These are phyloP conservation scores for Syzygium grande DNA, from an alignment of 345 rosid genomes.

Conservation along the genomic window DNA sequence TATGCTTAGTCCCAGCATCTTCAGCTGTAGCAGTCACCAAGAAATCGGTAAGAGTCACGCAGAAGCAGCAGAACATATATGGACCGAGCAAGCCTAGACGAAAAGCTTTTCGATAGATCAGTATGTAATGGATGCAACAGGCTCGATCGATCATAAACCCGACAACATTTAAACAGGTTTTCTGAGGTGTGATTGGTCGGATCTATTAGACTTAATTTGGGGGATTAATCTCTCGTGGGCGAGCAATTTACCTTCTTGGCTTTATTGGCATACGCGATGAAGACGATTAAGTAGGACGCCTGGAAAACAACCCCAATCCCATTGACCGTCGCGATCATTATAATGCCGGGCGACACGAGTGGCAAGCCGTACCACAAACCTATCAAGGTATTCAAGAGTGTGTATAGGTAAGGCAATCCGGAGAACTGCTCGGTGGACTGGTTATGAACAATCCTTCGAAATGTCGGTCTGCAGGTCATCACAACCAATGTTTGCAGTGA, in stretches of 20 bases:
- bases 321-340: constrained; percentile 39
- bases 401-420: constrained; percentile 37
- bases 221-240: not conserved
- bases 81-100: not conserved
- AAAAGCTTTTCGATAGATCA: not conserved
- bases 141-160: not conserved
- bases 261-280: constrained; percentile 27
- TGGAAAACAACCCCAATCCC: constrained; percentile 43
- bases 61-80: not conserved
- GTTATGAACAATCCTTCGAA: constrained; percentile 40
- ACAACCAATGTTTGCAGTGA: not conserved
- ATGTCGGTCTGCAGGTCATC: constrained; percentile 35
- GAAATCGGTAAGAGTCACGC: not conserved
- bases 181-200: not conserved
- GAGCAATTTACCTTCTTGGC: constrained; percentile 18
- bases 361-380: constrained; percentile 56
- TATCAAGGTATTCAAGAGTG: constrained; percentile 47
- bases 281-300: constrained; percentile 28
- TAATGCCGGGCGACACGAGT: constrained; percentile 25
- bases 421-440: constrained; percentile 46
- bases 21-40: constrained; percentile 14
- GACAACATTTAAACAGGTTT: not conserved
- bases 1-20: constrained; percentile 29
- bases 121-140: not conserved
- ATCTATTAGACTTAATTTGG: not conserved